Evolutionary conservation across 176 grass and related monocot species (phyloP).

Genomic region (Eragrostis nindensis): DNA sequence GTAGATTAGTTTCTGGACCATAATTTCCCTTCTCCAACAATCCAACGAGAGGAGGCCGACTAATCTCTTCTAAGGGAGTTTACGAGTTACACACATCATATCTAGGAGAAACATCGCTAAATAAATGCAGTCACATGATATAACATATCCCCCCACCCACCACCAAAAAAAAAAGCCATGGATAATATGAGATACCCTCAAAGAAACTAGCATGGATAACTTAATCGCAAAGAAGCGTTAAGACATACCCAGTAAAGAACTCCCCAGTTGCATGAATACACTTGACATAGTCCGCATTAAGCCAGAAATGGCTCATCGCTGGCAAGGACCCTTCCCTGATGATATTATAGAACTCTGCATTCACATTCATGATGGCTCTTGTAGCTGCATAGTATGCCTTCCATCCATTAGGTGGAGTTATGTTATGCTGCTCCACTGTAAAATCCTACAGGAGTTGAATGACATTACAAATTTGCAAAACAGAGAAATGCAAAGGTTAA

Average conservation of each 20-base stretch:
- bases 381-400: slow-evolving; percentile 97
- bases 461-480: slow-evolving; percentile 15
- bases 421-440: slow-evolving; percentile 72
- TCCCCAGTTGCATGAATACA: slow-evolving; percentile 81
- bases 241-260: slow-evolving; percentile 75
- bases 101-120: neutral
- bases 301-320: slow-evolving; percentile 88
- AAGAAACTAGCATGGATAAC: neutral
- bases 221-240: slow-evolving; percentile 19
- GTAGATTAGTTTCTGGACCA: neutral
- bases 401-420: slow-evolving; percentile 87
- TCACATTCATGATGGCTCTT: slow-evolving; percentile 84
- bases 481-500: neutral
- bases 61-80: neutral
- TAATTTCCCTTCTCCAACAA: neutral
- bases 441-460: slow-evolving; percentile 74
- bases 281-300: slow-evolving; percentile 86
- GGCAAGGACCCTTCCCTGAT: slow-evolving; percentile 88
- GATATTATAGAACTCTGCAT: slow-evolving; percentile 90
- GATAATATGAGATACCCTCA: neutral
- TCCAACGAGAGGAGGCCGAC: slow-evolving; percentile 5
- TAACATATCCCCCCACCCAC: neutral
- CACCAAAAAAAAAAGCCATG: no score
- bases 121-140: neutral
- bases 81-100: neutral